Conservation (phyloP, 768 basidiomycete genomes). For the Gymnopilus dilepis region DNA sequence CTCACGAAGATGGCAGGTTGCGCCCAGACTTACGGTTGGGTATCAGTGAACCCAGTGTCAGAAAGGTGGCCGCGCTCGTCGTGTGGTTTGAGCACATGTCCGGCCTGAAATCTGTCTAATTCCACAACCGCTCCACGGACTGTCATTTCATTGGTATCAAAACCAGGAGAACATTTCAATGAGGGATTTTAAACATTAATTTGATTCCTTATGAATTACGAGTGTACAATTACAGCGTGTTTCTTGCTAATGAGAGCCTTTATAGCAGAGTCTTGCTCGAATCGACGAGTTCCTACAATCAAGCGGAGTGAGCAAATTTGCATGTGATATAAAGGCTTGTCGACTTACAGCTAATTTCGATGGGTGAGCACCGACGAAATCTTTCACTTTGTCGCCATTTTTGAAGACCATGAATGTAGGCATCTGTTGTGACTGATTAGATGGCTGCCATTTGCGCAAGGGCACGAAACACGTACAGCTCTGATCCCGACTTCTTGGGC, state of each 20-base stretch:
- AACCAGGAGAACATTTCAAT: background rate
- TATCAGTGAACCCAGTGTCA: slow-evolving; percentile 68
- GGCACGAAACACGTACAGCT: slow-evolving; percentile 50
- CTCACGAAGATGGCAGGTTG: slow-evolving; percentile 59
- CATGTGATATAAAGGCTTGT: background rate
- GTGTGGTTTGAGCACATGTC: slow-evolving; percentile 79
- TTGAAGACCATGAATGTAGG: slow-evolving; percentile 47
- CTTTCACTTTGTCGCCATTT: slow-evolving; percentile 37
- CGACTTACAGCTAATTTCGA: slow-evolving; percentile 42
- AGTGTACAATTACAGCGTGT: slow-evolving; percentile 11
- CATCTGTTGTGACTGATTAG: slow-evolving; percentile 36
- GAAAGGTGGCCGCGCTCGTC: slow-evolving; percentile 68
- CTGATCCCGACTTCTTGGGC: slow-evolving; percentile 63
- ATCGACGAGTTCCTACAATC: slow-evolving; percentile 10
- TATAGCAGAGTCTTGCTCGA: background rate
- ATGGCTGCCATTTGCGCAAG: background rate
- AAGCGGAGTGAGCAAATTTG: background rate
- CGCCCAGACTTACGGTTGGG: slow-evolving; percentile 79
- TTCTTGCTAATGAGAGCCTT: background rate
- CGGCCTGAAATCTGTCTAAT: slow-evolving; percentile 43
- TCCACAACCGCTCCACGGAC: background rate
- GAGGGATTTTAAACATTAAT: background rate
- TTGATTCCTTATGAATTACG: background rate
- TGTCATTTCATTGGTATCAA: background rate
- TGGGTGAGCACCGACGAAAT: slow-evolving; percentile 56